Conservation (phyloP, 345 rosid species). For the Litchi chinensis region DNA sequence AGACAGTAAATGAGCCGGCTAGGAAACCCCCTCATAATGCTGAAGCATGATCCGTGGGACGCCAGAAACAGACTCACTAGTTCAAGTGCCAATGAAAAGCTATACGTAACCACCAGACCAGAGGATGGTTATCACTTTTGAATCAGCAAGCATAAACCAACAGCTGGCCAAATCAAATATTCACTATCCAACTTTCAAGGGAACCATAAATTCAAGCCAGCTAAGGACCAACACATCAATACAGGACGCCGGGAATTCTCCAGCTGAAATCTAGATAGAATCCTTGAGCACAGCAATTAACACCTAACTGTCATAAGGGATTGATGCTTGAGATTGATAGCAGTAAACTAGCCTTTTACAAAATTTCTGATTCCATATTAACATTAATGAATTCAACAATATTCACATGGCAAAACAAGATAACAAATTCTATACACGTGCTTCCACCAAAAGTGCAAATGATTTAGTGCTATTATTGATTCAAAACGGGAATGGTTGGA, state of each 20-base stretch:
- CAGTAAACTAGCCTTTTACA: background rate
- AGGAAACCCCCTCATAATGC: background rate
- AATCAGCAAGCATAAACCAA: slow-evolving; percentile 4
- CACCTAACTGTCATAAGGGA: background rate
- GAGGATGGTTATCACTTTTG: background rate
- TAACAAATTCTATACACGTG: background rate
- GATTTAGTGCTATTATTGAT: slow-evolving; percentile 36
- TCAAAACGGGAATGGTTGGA: slow-evolving; percentile 59
- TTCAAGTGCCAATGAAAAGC: background rate
- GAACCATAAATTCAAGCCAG: slow-evolving; percentile 4
- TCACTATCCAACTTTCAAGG: slow-evolving; percentile 9
- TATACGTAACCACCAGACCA: background rate
- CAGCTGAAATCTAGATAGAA: background rate
- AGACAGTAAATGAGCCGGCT: background rate
- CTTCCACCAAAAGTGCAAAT: background rate
- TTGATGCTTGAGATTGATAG: background rate
- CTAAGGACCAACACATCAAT: background rate
- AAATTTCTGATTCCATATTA: background rate
- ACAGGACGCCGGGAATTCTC: background rate
- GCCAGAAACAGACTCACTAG: slow-evolving; percentile 1
- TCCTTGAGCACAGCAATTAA: background rate
- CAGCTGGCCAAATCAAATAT: background rate
- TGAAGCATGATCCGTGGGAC: background rate
- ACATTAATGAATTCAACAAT: slow-evolving; percentile 1
- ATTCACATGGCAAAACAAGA: background rate